Percentiles rank a stretch among this genome's conserved stretches.
These are phyloP conservation scores for Leishmania guyanensis DNA, from an alignment of 208 protist genomes.

Conservation along the genomic window DNA sequence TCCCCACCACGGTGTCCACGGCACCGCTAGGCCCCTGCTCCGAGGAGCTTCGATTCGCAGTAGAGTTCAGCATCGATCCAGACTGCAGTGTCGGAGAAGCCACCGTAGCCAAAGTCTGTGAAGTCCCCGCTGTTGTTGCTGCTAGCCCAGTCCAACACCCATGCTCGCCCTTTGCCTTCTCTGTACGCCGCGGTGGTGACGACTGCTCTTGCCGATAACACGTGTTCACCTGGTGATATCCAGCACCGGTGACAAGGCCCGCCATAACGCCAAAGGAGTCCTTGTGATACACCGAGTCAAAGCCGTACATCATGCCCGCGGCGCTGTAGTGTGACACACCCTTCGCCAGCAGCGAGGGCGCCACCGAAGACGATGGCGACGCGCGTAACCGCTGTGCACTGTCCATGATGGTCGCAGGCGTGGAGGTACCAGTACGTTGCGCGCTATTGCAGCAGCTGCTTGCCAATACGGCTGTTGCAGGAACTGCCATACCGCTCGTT, in stretches of 20 bases:
- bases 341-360: not conserved
- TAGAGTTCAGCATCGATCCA: not conserved
- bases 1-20: not conserved
- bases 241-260: slow-evolving; percentile 42
- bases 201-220: slow-evolving; percentile 18
- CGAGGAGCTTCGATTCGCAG: not conserved
- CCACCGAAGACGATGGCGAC: not conserved
- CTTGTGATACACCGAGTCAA: slow-evolving; percentile 36
- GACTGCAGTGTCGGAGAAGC: not conserved
- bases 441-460: not conserved
- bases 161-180: not conserved
- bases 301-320: slow-evolving; percentile 45
- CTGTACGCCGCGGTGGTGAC: not conserved
- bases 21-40: not conserved
- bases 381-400: not conserved
- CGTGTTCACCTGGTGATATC: slow-evolving; percentile 27
- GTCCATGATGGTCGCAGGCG: not conserved
- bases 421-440: not conserved
- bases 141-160: not conserved
- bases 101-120: not conserved
- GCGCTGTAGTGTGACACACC: not conserved
- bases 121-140: not conserved
- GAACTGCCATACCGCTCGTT: not conserved
- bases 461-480: not conserved
- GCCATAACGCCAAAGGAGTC: slow-evolving; percentile 43